Conservation (phyloP, 257 asterid species). For the Solanum dulcamara region DNA sequence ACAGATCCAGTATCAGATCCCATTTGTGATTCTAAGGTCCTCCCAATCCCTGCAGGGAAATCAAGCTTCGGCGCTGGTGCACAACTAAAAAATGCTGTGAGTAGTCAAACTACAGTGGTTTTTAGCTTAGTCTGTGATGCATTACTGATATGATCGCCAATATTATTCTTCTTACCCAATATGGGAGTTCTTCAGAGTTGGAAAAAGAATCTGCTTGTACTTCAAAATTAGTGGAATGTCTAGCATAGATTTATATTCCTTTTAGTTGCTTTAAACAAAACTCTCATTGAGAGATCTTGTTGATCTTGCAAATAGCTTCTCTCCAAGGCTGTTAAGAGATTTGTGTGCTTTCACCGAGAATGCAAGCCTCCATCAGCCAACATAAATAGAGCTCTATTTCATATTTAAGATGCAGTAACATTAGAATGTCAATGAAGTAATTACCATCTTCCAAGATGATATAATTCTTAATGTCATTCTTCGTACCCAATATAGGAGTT, state of each 20-base stretch:
- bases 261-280: neutral
- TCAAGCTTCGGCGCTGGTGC: constrained; percentile 85
- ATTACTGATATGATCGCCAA: neutral
- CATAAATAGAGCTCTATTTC: neutral
- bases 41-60: constrained; percentile 77
- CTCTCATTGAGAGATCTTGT: neutral
- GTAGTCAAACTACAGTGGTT: constrained; percentile 8
- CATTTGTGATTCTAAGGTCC: constrained; percentile 63
- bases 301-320: neutral
- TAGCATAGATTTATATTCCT: neutral
- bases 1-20: constrained; percentile 97
- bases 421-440: neutral
- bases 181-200: neutral
- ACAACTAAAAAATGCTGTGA: constrained; percentile 81
- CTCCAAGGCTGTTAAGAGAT: neutral
- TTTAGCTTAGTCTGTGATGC: neutral
- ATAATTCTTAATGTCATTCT: neutral
- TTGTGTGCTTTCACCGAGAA: neutral
- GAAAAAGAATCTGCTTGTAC: neutral
- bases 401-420: neutral
- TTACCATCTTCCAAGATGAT: neutral
- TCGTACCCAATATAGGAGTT: neutral
- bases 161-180: neutral
- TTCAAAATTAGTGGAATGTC: neutral
- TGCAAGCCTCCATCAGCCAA: neutral